Base-by-base conservation (phyloP, 257 asterid species). In the Echium plantagineum region DNA sequence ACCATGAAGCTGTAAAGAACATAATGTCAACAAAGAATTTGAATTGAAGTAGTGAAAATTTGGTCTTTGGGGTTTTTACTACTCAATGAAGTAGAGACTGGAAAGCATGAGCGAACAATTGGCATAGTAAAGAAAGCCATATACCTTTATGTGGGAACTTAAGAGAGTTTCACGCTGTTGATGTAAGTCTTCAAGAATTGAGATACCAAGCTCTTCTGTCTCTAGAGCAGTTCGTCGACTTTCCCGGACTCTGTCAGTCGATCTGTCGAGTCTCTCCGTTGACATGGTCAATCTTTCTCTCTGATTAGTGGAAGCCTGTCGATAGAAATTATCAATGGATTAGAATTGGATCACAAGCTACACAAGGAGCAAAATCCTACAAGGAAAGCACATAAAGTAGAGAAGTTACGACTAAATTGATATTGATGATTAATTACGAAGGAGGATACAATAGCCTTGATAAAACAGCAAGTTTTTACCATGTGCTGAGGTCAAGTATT, bases 111-210 rank as follows among this genome's bases (percentile, higher is more conserved):
- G 24, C 31, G 1, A 56, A 21, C 31, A 21, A 56, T 9, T 21
- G 31, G 10, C 16, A 24, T 15, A 31, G 57, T 42, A 61, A 62
- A 21, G 72, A 68, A 71, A 1, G 67, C 56, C 21, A 18, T 74
- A 31, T 79, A 71, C 98, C 94, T 85, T 84, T 8, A 72, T 79
- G 75, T 84, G 93, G 28, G 98, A 85, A 71, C 84, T 87, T 48
- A 91, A 77, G 61, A 91, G 93, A 12, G 98, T 85, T 78, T 91
- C 89, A 47, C 95, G 98, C 74, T 91, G 98, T 67, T 76, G 90
- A 53, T 85, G 94, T 77, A 91, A 71, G 72, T 91, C 96, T 72
- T 78, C 95, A 12, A 91, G 96, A 76, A 91, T 91, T 54, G 89
- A 82, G 47, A 81, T 81, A 21, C 98, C 95, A 5, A 88, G 87